Conservation (phyloP, 2,329 filamentous ascomycete species). For the Cladophialophora immunda region DNA sequence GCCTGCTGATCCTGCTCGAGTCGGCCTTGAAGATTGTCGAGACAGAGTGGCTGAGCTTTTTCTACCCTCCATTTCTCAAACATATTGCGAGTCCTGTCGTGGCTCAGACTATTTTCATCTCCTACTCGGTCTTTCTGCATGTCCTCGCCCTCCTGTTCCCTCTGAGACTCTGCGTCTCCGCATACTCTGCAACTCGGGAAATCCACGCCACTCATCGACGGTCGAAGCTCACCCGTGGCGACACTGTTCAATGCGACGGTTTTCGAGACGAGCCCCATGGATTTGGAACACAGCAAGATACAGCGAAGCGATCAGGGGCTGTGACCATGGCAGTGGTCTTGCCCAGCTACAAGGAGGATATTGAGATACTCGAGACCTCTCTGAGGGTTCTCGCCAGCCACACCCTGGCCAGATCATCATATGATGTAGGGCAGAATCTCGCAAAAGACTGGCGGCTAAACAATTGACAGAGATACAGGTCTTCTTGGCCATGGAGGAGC, state of each 20-base stretch:
- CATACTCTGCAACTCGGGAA: conserved; percentile 50
- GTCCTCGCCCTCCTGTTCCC: conserved; percentile 68
- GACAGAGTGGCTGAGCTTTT: conserved; percentile 30
- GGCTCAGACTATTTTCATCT: conserved; percentile 49
- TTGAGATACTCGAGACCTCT: conserved; percentile 73
- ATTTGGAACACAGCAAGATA: conserved; percentile 41
- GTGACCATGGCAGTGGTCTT: conserved; percentile 74
- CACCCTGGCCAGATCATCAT: conserved; percentile 68
- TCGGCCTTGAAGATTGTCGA: conserved; percentile 39
- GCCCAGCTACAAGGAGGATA: conserved; percentile 78
- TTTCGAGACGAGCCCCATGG: conserved; percentile 62
- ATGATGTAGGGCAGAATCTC: conserved; percentile 63
- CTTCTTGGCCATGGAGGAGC: conserved; percentile 76
- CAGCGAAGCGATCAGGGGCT: not conserved
- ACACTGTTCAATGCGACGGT: conserved; percentile 53
- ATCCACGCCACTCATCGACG: conserved; percentile 34
- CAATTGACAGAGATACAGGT: conserved; percentile 58
- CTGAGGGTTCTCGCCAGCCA: conserved; percentile 74
- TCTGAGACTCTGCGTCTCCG: conserved; percentile 59
- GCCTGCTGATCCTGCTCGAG: conserved; percentile 39
- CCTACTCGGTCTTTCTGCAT: conserved; percentile 73
- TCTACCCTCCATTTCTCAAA: conserved; percentile 28
- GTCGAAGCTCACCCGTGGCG: conserved; percentile 24
- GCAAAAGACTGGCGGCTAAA: too few relatives aligned
- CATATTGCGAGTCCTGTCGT: conserved; percentile 22